These are phyloP conservation scores for Daucus carota DNA, from an alignment of 129 eudicot species.

Conservation along the genomic window DNA sequence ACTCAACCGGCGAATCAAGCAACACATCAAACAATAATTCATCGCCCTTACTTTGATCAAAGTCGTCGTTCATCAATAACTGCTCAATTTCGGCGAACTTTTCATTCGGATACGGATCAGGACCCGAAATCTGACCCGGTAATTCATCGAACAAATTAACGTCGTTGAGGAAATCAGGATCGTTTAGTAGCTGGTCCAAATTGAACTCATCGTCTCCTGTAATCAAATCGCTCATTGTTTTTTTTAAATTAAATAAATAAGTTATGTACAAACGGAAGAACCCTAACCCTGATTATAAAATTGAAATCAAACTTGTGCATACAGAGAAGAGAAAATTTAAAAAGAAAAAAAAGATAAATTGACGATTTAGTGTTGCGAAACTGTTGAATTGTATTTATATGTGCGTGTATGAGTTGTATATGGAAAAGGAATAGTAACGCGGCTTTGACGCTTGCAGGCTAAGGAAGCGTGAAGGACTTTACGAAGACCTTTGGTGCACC, in stretches of 20 bases:
- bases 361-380: too few species aligned
- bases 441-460: neutral
- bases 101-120: neutral
- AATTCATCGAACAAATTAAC: neutral
- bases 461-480: neutral
- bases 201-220: neutral
- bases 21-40: neutral
- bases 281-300: neutral
- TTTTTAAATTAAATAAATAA: neutral
- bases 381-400: neutral
- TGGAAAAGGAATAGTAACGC: neutral
- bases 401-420: neutral
- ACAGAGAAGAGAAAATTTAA: neutral
- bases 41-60: neutral
- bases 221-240: neutral
- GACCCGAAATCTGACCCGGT: neutral
- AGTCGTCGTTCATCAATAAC: slow-evolving; percentile 7
- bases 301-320: neutral
- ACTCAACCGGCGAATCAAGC: slow-evolving; percentile 5
- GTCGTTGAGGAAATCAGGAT: neutral
- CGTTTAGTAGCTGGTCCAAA: neutral
- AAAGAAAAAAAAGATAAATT: neutral
- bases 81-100: neutral
- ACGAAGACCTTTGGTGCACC: neutral
- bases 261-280: neutral